Evolutionary conservation across 352 stramenopile genomes (phyloP).

Genomic region (Thraustochytrium sp.): DNA sequence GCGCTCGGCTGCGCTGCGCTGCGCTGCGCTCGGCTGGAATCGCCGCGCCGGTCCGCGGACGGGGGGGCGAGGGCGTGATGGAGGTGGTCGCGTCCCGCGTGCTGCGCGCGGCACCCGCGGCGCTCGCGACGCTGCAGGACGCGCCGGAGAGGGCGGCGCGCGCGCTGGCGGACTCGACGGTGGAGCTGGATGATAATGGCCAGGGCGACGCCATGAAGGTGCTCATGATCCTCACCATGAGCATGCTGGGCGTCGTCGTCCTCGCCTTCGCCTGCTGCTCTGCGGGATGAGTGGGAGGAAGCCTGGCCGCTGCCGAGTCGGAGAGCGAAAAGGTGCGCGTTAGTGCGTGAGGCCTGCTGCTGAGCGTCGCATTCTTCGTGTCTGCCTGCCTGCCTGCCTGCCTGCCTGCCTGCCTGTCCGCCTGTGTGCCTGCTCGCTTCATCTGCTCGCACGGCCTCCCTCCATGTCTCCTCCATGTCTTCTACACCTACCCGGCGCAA

Average conservation of each 20-base stretch:
- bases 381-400: background rate
- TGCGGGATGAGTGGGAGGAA: no score
- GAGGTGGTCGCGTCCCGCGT: no score
- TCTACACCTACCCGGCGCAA: background rate
- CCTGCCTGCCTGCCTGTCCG: background rate
- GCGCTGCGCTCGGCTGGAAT: no score
- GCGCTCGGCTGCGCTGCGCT: no score
- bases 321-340: no score
- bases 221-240: conserved; percentile 28
- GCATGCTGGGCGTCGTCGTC: conserved; percentile 4
- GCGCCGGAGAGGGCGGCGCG: background rate
- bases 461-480: background rate
- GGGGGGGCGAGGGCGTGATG: no score
- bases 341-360: no score
- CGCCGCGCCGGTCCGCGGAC: no score
- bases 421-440: background rate
- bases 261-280: background rate
- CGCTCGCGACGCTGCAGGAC: no score
- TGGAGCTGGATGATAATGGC: background rate
- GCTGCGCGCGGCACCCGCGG: no score
- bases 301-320: no score
- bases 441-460: background rate
- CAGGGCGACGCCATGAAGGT: conserved; percentile 2
- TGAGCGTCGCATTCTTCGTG: no score
- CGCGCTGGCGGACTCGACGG: background rate